Evolutionary conservation across 2,329 filamentous ascomycete species (phyloP).

Genomic region (Hypoxylon sp.): DNA sequence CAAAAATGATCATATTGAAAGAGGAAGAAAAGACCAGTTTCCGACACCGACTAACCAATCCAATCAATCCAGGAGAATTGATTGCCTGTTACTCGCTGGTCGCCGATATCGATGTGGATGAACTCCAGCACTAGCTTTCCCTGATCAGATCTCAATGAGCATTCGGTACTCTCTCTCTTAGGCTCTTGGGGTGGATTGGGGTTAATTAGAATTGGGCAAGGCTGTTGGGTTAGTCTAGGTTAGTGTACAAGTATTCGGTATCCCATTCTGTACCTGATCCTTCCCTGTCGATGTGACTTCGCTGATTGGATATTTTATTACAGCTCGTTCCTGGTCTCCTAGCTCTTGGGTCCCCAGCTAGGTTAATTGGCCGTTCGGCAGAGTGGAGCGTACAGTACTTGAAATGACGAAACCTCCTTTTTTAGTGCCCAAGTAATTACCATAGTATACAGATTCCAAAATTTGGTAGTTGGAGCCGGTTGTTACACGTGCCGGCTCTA

Average conservation of each 20-base stretch:
- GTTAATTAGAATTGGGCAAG: slow-evolving; percentile 21
- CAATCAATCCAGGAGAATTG: slow-evolving; percentile 11
- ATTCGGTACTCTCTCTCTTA: slow-evolving; percentile 30
- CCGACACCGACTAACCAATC: slow-evolving; percentile 13
- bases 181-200: slow-evolving; percentile 20
- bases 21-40: slow-evolving; percentile 5
- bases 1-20: slow-evolving; percentile 26
- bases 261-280: slow-evolving; percentile 18
- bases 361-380: slow-evolving; percentile 21
- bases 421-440: slow-evolving; percentile 19
- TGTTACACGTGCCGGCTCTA: slow-evolving; percentile 39
- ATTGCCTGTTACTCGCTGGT: slow-evolving; percentile 3
- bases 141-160: slow-evolving; percentile 15
- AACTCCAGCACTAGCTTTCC: slow-evolving; percentile 8
- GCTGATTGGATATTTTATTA: slow-evolving; percentile 35
- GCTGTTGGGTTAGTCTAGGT: background rate
- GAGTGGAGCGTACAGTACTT: slow-evolving; percentile 33
- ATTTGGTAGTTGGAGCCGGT: slow-evolving; percentile 24
- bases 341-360: slow-evolving; percentile 8
- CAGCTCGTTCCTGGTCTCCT: slow-evolving; percentile 28
- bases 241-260: background rate
- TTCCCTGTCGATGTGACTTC: slow-evolving; percentile 9
- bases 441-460: slow-evolving; percentile 4
- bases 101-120: slow-evolving; percentile 12
- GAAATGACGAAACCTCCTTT: slow-evolving; percentile 46